These are phyloP conservation scores for Entomortierella chlamydospora DNA, from an alignment of 192 early-diverging fungal species.

Conservation along the genomic window DNA sequence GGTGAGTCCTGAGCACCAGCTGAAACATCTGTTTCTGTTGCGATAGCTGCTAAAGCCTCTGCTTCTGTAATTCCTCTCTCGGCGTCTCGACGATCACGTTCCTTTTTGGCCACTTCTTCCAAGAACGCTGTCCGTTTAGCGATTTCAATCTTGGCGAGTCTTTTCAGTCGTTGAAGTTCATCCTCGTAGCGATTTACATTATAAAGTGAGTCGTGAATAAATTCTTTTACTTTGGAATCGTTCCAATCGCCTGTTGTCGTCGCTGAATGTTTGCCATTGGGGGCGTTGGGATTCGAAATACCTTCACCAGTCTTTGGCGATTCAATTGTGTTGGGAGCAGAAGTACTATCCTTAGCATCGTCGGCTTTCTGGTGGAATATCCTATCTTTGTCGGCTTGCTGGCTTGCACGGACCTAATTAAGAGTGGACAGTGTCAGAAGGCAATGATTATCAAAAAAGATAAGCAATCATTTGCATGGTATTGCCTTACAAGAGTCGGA, in stretches of 20 bases:
- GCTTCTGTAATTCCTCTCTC: neutral
- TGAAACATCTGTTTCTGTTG: neutral
- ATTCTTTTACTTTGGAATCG: conserved; percentile 24
- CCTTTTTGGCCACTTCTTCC: conserved; percentile 24
- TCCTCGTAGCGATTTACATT: conserved; percentile 47
- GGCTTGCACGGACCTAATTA: conserved; percentile 16
- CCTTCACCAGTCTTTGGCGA: neutral
- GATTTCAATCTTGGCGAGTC: conserved; percentile 29
- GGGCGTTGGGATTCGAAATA: neutral
- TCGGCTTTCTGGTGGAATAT: neutral
- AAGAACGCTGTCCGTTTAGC: conserved; percentile 26
- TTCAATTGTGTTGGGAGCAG: neutral
- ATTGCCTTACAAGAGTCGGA: conserved; percentile 4
- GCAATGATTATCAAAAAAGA: neutral
- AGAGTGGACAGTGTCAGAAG: neutral
- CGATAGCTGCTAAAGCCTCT: too few species aligned
- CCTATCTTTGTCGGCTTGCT: neutral
- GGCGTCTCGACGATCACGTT: conserved; percentile 1
- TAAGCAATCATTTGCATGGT: neutral
- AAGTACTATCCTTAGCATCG: neutral
- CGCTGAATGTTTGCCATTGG: neutral
- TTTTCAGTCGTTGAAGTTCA: conserved; percentile 31
- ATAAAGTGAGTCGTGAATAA: conserved; percentile 45
- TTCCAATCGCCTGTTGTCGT: conserved; percentile 2
- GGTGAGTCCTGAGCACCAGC: neutral